A percentile compares a stretch with the other conserved stretches of the same genome.
phyloP scores from a whole-genome alignment of 2,329 filamentous ascomycete species.

The Daldinia eschscholtzii region DNA sequence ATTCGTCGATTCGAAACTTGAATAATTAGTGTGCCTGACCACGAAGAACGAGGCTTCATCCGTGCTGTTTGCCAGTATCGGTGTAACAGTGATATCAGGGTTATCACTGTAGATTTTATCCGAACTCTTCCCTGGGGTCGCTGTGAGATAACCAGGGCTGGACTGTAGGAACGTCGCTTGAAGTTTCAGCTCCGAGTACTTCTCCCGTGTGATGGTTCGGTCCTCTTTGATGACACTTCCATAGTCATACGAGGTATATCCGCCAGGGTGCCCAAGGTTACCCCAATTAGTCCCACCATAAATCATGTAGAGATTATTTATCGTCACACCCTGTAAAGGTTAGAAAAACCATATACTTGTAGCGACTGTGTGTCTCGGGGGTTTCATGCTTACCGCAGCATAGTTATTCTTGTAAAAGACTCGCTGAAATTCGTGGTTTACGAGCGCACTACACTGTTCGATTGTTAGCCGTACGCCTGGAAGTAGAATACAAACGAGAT shows the following conservation, averaged over 20 bases:
- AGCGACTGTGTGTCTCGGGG: background rate
- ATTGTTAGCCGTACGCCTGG: conserved; percentile 12
- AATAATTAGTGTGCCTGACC: conserved; percentile 74
- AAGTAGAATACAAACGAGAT: too few species aligned
- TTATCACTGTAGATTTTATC: conserved; percentile 66
- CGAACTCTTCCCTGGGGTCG: conserved; percentile 65
- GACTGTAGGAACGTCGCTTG: conserved; percentile 80
- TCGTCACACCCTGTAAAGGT: conserved; percentile 64
- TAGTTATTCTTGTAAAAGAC: conserved; percentile 85
- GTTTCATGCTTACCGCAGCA: conserved; percentile 58
- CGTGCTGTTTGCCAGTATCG: conserved; percentile 67
- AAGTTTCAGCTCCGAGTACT: conserved; percentile 84
- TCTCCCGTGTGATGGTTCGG: conserved; percentile 76
- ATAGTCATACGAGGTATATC: conserved; percentile 71
- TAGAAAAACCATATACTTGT: background rate
- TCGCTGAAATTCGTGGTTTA: conserved; percentile 80
- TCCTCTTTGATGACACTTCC: conserved; percentile 75
- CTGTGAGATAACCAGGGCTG: conserved; percentile 76
- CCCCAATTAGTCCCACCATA: conserved; percentile 89
- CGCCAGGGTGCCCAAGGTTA: conserved; percentile 78
- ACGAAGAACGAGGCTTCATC: conserved; percentile 71
- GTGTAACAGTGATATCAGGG: conserved; percentile 69
- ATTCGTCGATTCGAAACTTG: conserved; percentile 65
- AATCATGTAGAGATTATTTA: conserved; percentile 71
- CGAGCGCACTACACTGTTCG: conserved; percentile 70